Evolutionary conservation across 768 basidiomycete genomes (phyloP), one percentile per base, ranked within the genome.

Genomic region (Rossbeevera mucosa): DNA sequence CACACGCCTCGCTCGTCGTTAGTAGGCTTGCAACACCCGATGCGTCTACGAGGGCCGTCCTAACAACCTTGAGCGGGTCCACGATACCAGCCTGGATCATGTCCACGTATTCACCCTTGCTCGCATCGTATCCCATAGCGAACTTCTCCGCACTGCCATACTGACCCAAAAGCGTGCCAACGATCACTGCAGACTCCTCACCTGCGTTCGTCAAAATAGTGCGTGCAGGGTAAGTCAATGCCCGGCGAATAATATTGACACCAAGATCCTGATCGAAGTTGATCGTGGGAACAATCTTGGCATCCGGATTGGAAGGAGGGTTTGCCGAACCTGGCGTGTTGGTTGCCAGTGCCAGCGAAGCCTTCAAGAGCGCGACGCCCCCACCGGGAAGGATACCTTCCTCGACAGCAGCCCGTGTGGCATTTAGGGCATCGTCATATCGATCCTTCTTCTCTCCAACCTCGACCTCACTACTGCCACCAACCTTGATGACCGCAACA

Each of bases 381-480:
- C 95, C 95, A 41, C 95, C 95, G 48, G 95, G 95, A 29, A 98
- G 86, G 64, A 97, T 96, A 66, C 95, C 95, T 71, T 99, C 94
- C 74, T 97, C 95, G 26, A 98, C 95, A 42, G 95, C 94, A 22
- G 95, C 95, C 36, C 95, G 88, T 4, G 95, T 98, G n/a, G 94
- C 94, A 70, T 96, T 96, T 44, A 97, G 79, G 1, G 94, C 94
- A 66, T 95, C 93, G 60, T 97, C 94, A 65, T 96, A 97, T 31
- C 94, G 81, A 69, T 98, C 95, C 83, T 98, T 96, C 91, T 97
- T 98, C 81, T 98, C 95, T 7, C 94, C 80, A 54, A 98, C 95
- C 74, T 97, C 95, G 47, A 97, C 95, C 71, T 98, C 95, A 48
- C 80, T 83, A 21, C 86, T 75, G 16, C 95, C 95, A 51, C 95